phyloP scores from a whole-genome alignment of 257 asterid species.

The Solanum ahanhuiri region DNA sequence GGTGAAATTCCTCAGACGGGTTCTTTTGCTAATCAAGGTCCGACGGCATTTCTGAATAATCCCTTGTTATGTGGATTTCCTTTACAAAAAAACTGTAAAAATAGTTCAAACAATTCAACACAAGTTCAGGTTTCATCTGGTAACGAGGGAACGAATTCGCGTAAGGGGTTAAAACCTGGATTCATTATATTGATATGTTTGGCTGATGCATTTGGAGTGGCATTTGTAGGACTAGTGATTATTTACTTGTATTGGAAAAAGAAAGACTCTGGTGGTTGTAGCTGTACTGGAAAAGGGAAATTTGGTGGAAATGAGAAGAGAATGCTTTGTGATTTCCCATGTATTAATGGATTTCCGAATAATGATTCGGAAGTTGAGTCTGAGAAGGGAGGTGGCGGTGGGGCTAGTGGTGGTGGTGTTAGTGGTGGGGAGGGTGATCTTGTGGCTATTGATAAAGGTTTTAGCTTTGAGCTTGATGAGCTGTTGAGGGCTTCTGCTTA shows the following conservation, averaged over 20 bases:
- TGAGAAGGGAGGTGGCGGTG: slow-evolving; percentile 57
- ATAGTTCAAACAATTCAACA: slow-evolving; percentile 24
- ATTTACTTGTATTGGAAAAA: slow-evolving; percentile 76
- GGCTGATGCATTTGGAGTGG: slow-evolving; percentile 76
- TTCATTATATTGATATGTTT: slow-evolving; percentile 58
- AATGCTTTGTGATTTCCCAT: slow-evolving; percentile 41
- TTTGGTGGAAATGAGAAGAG: slow-evolving; percentile 60
- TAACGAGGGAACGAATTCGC: slow-evolving; percentile 11
- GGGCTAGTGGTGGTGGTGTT: slow-evolving; percentile 31
- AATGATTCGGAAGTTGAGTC: slow-evolving; percentile 71
- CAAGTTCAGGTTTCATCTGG: slow-evolving; percentile 16
- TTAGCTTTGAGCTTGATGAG: slow-evolving; percentile 80
- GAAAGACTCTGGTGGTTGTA: slow-evolving; percentile 78
- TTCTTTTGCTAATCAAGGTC: slow-evolving; percentile 89
- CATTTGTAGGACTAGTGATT: slow-evolving; percentile 62
- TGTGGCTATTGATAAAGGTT: slow-evolving; percentile 91
- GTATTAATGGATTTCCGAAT: slow-evolving; percentile 36
- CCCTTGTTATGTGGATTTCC: slow-evolving; percentile 91
- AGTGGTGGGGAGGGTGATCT: slow-evolving; percentile 79
- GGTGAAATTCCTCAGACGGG: slow-evolving; percentile 95
- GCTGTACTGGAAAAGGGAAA: slow-evolving; percentile 80
- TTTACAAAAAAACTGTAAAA: slow-evolving; percentile 59
- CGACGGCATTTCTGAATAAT: slow-evolving; percentile 75
- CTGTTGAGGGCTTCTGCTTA: slow-evolving; percentile 94
- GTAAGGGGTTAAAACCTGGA: slow-evolving; percentile 65